Evolutionary conservation across 192 early-diverging fungal genomes (phyloP), one percentile per base, ranked within the genome.

Genomic region (Endogone sp.): DNA sequence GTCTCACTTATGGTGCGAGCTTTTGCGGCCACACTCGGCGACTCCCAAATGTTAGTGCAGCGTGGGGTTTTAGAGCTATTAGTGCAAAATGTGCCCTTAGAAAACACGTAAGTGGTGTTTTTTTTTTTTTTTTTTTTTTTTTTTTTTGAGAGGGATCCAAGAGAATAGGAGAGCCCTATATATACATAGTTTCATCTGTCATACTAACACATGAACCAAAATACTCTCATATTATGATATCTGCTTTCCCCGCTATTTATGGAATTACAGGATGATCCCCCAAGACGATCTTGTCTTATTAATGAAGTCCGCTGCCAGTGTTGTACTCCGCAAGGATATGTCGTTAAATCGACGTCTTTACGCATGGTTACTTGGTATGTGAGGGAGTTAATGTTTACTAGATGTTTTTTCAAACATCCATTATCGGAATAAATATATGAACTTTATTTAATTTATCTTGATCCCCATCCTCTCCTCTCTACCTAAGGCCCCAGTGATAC

Each of bases 321-420:
- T 97, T 21, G 93, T 96, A 9, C 68, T 96, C 62, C 79, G 91
- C 29, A 92, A 91, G 71, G 96, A 98, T 74, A 96, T 96, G 93
- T 95, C 95, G 24, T 83, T 98, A 20, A 98, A 95, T 68, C 76
- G 94, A 58, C 75, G 96, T 37, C 80, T 98, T n/a, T 97, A 95
- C 73, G 84, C 92, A 3, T 98, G 96, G 96, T 74, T 98, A 10
- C 71, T 92, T 44, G 91, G 92, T 20, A 81, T 61, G 30, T 63
- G 69, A 37, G 21, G 8, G 10, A 60, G 21, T 28, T 13, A 20
- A 69, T 25, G 16, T 6, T 49, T 6, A 49, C 9, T 11, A 49
- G 16, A 49, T 49, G 16, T 49, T 49, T 44, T 44, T 49, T n/a
- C 16, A 49, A 49, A 49, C 37, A 49, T 11, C 37, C 16, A n/a